Percentiles rank a stretch among this genome's conserved stretches.
phyloP scores from a whole-genome alignment of 148 eudicot species.

The Amaranthus palmeri region DNA sequence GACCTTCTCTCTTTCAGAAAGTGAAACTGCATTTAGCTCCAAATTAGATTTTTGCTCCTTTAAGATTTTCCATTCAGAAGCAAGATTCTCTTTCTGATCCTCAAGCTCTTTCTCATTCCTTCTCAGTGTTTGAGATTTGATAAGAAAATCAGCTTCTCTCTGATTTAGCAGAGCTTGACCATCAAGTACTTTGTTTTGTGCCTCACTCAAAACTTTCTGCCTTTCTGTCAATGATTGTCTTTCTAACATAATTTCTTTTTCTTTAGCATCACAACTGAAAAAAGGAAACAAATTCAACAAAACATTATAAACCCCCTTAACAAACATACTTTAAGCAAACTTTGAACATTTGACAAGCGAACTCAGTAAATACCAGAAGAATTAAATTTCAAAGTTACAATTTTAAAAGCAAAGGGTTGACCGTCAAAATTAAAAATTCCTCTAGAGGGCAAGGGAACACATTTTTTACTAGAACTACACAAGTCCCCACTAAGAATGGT shows the following conservation, averaged over 20 bases:
- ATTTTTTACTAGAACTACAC: background rate
- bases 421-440: background rate
- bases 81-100: conserved; percentile 46
- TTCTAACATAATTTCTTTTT: conserved; percentile 68
- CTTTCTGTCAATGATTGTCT: conserved; percentile 70
- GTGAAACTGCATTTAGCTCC: conserved; percentile 39
- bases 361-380: background rate
- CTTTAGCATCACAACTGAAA: conserved; percentile 74
- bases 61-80: conserved; percentile 42
- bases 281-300: conserved; percentile 5
- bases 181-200: conserved; percentile 65
- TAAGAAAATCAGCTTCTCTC: conserved; percentile 66
- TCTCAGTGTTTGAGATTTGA: conserved; percentile 51
- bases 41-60: conserved; percentile 43
- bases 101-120: conserved; percentile 64
- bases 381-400: background rate
- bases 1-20: conserved; percentile 88
- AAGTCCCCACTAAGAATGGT: background rate
- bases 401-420: background rate
- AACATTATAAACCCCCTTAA: background rate
- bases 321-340: background rate
- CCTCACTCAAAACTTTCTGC: conserved; percentile 53
- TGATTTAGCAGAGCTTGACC: conserved; percentile 75
- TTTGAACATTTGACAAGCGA: background rate
- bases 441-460: background rate